Base-by-base conservation (phyloP, 1,284 basidiomycete genomes). In the Papiliotrema fonsecae region DNA sequence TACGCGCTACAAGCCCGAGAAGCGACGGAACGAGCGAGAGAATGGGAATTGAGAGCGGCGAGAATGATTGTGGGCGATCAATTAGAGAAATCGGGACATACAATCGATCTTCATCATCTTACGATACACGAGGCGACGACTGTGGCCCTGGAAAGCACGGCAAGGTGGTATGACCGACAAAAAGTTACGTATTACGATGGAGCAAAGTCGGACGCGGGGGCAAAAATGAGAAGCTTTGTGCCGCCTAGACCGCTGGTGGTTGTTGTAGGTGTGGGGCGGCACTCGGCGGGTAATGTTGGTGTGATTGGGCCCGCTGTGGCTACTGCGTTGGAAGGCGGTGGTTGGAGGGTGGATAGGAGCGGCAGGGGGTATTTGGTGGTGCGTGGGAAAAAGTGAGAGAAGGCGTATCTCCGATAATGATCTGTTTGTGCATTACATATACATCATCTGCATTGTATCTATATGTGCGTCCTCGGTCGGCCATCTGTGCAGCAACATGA, bases 111-210 rank as follows among this genome's bases (percentile, higher is more conserved):
- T 13, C 69, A 74, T 54, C 59, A 69, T 42, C 40, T 69, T 26
- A 72, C 65, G 0, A 49, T 70, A 11, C 49, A 57, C 2, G 65
- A 74, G 55, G 70, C 69, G 1, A 51, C 49, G 7, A 54, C 54
- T 2, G 54, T 72, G 6, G 65, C 63, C 9, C 36, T 49, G 24
- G 68, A 71, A 42, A 42, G 55, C 10, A 58, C 59, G 4, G 39
- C 47, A 19, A 45, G 30, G n/a, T 73, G 70, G 70, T 64, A 50
- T 34, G 88, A 80, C 21, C 83, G 83, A 63, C 76, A 73, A 57
- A 88, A 76, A 2, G 85, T 84, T 27, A 82, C 83, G 9, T 85
- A 76, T 63, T 79, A 73, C 78, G 79, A 83, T 50, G 88, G 78
- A 42, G 86, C 77, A 3, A 84, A 84, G n/a, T 27, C 18, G n/a